Conservation (phyloP, 306 rosid species). For the Vigna trinervia region DNA sequence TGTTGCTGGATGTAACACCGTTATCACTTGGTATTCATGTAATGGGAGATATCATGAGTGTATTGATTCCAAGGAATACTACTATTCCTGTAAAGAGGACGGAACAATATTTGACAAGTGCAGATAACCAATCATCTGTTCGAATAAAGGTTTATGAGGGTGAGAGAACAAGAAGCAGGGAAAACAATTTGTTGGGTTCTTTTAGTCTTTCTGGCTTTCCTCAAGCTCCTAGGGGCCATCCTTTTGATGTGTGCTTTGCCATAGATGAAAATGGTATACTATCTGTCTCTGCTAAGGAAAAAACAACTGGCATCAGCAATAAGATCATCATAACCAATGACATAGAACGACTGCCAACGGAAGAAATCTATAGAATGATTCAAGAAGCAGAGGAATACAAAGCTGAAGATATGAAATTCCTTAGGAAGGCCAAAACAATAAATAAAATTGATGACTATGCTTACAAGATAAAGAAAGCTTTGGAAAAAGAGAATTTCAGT, state of each 20-base stretch:
- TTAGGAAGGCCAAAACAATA: neutral
- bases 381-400: neutral
- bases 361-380: neutral
- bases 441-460: neutral
- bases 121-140: neutral
- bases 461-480: neutral
- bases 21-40: neutral
- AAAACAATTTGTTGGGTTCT: neutral
- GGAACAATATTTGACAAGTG: rapidly evolving
- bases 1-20: neutral
- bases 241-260: neutral
- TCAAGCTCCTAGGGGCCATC: neutral
- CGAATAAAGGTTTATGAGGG: neutral
- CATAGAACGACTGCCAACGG: neutral
- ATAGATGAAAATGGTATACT: neutral
- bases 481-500: neutral
- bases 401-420: neutral
- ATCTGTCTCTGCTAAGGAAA: neutral
- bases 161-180: neutral
- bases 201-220: neutral
- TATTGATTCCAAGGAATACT: neutral
- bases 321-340: neutral
- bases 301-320: neutral
- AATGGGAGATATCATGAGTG: neutral
- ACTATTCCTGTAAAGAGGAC: neutral